These are phyloP conservation scores for Arthonia radiata DNA, from an alignment of 495 filamentous ascomycete genomes.

Conservation along the genomic window DNA sequence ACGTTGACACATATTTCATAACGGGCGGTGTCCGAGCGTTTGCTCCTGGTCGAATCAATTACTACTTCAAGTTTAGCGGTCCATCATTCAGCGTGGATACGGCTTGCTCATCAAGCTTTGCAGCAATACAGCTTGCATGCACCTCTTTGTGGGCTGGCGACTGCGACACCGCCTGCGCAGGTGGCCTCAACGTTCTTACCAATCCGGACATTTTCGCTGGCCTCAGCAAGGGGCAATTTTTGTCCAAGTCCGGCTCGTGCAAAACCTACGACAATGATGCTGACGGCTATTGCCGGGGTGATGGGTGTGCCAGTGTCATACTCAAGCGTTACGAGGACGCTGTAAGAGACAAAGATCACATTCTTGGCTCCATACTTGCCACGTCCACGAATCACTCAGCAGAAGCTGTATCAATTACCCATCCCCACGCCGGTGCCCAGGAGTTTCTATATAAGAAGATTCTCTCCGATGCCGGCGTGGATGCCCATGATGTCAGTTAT, in stretches of 20 bases:
- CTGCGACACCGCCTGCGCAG: constrained; percentile 64
- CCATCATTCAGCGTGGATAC: constrained; percentile 74
- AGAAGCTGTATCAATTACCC: constrained; percentile 57
- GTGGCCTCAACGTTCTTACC: constrained; percentile 58
- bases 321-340: constrained; percentile 58
- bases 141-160: constrained; percentile 58
- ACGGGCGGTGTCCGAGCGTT: constrained; percentile 76
- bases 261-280: constrained; percentile 46
- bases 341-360: constrained; percentile 43
- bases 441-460: constrained; percentile 41
- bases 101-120: constrained; percentile 67
- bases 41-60: constrained; percentile 68
- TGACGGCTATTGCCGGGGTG: constrained; percentile 56
- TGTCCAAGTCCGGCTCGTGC: constrained; percentile 56
- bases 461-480: constrained; percentile 40
- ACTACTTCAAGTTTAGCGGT: constrained; percentile 70
- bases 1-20: constrained; percentile 86
- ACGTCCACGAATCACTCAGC: constrained; percentile 54
- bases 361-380: constrained; percentile 41
- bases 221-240: constrained; percentile 60
- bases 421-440: constrained; percentile 52
- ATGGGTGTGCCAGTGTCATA: constrained; percentile 44
- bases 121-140: constrained; percentile 66
- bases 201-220: constrained; percentile 72
- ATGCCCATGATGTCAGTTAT: constrained; percentile 53